phyloP scores from a whole-genome alignment of 352 stramenopile species.

The Globisporangium abappressorium region DNA sequence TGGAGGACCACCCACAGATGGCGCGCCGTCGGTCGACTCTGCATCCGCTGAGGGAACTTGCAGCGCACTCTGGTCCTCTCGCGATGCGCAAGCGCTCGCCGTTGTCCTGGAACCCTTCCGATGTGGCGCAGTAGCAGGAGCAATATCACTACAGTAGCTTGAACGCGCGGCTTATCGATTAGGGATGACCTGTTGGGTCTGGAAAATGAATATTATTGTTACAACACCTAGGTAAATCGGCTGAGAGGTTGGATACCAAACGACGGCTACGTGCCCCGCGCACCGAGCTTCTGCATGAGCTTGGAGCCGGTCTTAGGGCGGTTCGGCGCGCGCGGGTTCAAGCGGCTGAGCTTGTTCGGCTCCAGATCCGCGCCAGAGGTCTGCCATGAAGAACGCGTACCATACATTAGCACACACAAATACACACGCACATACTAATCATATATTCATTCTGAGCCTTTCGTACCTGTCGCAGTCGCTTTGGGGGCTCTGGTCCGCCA shows the following conservation, averaged over 20 bases:
- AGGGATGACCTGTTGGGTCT: neutral
- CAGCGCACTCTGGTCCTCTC: neutral
- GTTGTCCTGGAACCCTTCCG: neutral
- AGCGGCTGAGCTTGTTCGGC: constrained; percentile 47
- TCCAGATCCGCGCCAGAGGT: constrained; percentile 42
- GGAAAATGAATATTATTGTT: constrained; percentile 3
- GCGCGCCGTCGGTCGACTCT: neutral
- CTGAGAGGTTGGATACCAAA: neutral
- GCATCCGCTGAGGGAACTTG: neutral
- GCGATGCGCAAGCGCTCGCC: neutral
- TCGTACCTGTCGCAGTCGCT: constrained; percentile 54
- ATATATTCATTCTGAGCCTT: too few relatives aligned
- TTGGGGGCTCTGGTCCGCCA: constrained; percentile 35
- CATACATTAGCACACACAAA: constrained; percentile 1
- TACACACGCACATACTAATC: neutral
- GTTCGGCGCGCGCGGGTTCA: constrained; percentile 35
- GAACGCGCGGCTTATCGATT: neutral
- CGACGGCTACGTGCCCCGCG: constrained; percentile 11
- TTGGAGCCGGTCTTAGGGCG: constrained; percentile 49
- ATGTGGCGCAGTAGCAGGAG: neutral
- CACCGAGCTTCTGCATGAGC: constrained; percentile 72
- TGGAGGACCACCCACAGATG: constrained; percentile 1
- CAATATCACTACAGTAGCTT: too few relatives aligned
- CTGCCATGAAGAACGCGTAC: constrained; percentile 16
- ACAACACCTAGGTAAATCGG: neutral